Conservation (phyloP, 2,329 filamentous ascomycete species). For the Lojkania enalia region DNA sequence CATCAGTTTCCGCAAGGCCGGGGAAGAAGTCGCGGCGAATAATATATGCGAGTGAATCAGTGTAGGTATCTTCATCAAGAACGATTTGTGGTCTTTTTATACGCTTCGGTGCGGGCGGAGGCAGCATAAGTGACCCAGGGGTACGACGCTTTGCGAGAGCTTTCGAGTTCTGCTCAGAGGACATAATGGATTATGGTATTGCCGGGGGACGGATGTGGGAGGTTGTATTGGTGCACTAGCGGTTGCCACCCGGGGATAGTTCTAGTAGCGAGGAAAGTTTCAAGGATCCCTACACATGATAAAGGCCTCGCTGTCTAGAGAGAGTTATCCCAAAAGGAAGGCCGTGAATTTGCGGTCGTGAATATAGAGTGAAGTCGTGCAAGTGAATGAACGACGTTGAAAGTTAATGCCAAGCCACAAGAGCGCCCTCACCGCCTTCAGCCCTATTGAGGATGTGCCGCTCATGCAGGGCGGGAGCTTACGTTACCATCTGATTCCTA, state of each 20-base stretch:
- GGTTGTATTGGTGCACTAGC: too few species aligned
- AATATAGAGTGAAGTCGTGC: too few species aligned
- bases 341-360: too few species aligned
- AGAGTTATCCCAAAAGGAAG: too few species aligned
- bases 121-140: constrained; percentile 79
- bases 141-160: constrained; percentile 68
- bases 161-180: constrained; percentile 48
- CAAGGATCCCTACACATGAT: too few species aligned
- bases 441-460: constrained; percentile 23
- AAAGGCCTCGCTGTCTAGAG: too few species aligned
- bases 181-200: constrained; percentile 29
- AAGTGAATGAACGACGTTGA: constrained; percentile 3
- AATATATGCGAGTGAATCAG: constrained; percentile 85
- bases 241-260: too few species aligned
- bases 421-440: constrained; percentile 36
- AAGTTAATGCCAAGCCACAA: constrained; percentile 20
- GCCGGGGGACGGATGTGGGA: neutral
- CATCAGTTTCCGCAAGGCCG: constrained; percentile 80
- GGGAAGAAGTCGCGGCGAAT: constrained; percentile 98
- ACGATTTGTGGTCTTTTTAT: constrained; percentile 89
- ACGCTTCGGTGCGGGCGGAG: constrained; percentile 80
- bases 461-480: constrained; percentile 1
- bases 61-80: constrained; percentile 93
- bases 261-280: too few species aligned
- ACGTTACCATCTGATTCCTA: constrained; percentile 6